phyloP scores from a whole-genome alignment of 352 stramenopile genomes.

The Phytophthora vignae region DNA sequence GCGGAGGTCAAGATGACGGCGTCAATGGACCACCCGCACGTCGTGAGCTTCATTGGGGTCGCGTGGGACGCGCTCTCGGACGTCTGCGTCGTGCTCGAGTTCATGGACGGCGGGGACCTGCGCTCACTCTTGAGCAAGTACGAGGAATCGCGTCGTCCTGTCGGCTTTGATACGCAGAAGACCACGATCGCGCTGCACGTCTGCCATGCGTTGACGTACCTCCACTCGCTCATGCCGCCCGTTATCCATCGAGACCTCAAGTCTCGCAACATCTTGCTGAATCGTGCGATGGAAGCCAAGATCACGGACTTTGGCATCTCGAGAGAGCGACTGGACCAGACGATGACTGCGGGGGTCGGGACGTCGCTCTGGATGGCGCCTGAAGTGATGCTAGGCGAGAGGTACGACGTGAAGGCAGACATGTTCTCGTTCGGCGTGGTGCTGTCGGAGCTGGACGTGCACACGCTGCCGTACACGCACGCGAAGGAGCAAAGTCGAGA shows the following conservation, averaged over 20 bases:
- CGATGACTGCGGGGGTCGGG: slow-evolving; percentile 43
- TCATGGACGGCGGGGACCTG: slow-evolving; percentile 57
- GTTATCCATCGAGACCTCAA: slow-evolving; percentile 48
- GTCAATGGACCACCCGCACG: slow-evolving; percentile 41
- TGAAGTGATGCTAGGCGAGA: slow-evolving; percentile 51
- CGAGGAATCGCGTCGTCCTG: slow-evolving; percentile 14
- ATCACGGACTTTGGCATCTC: slow-evolving; percentile 46
- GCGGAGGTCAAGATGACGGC: slow-evolving; percentile 46
- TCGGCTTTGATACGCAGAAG: slow-evolving; percentile 43
- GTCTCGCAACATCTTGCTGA: slow-evolving; percentile 45
- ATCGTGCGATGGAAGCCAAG: slow-evolving; percentile 32
- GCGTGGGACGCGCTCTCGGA: slow-evolving; percentile 53
- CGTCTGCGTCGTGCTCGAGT: slow-evolving; percentile 56
- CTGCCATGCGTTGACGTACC: slow-evolving; percentile 40
- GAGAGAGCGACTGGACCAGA: slow-evolving; percentile 29
- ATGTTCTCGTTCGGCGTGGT: slow-evolving; percentile 54
- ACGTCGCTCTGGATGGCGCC: slow-evolving; percentile 72
- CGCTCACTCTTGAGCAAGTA: slow-evolving; percentile 42
- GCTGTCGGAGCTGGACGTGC: slow-evolving; percentile 41
- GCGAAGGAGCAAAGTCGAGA: slow-evolving; percentile 34
- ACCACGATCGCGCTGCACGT: slow-evolving; percentile 34
- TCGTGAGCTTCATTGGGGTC: slow-evolving; percentile 54
- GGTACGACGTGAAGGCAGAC: slow-evolving; percentile 47
- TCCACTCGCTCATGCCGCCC: slow-evolving; percentile 42
- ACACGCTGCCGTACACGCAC: slow-evolving; percentile 36